Evolutionary conservation across 163 green algal species (phyloP), one percentile per base, ranked within the genome.

Genomic region (Scenedesmus sp.): DNA sequence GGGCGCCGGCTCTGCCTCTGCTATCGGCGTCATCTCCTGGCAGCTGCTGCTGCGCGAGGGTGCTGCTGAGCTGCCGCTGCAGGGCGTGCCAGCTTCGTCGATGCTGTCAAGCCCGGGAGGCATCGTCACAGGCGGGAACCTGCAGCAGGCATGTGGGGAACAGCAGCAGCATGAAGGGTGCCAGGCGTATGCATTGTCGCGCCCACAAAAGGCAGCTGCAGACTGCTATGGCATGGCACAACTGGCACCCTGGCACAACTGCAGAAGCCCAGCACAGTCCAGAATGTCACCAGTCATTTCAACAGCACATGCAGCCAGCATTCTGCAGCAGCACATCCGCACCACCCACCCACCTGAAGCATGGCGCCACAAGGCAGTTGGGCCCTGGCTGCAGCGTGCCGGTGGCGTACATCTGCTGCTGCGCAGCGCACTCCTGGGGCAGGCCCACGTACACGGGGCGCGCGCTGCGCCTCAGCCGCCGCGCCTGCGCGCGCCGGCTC

Each of bases 391-490:
- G 55, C 73, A 91, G 55, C 10, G 12, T 62, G 23, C 87, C 87
- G 15, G 55, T 18, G 2, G 73, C 73, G 55, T 91, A 91, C n/a
- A 86, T 18, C 87, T 91, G 87, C 86, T 86, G 73, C 73, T 91
- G 73, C 18, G 67, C 55, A 2, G 52, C 4, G 10, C 55, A 74
- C 13, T 55, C 70, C 26, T 86, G 56, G 23, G 73, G 26, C 10
- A 18, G n/a, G 55, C 87, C 87, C 23, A 91, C 73, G 54, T 91
- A 91, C 46, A 79, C 56, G 20, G 79, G 70, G 10, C 87, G 73
- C 3, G 56, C 66, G 57, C 26, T 86, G 87, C 87, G 87, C 23
- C 87, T 55, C 73, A 91, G 15, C n/a, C 87, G 76, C n/a, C 73
- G 73, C 4, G 87, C 87, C 52, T 82, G 73, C 20, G 87, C 73